Evolutionary conservation across 1,139 yeast genomes (phyloP), one percentile per base, ranked within the genome.

Genomic region (Blastobotrys malaysiensis): DNA sequence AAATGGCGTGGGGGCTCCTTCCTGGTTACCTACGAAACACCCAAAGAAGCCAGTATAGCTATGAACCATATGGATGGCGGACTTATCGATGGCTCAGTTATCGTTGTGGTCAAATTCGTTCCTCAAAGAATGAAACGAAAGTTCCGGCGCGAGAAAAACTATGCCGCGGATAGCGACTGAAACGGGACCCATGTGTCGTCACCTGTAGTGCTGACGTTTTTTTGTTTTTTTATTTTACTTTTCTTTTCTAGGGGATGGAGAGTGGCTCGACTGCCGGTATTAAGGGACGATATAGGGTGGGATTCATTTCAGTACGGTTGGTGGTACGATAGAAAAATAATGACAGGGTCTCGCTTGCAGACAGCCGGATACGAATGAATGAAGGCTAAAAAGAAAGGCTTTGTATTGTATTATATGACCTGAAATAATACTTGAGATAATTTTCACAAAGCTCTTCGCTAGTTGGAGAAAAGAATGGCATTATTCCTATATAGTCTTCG

Each of bases 41-140:
- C 61, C 1, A 60, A 52, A n/a, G 63, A 62, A 46, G 67, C 68
- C n/a, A 50, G 56, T 11, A 57, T 52, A 11, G 68, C 67, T 6
- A 57, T 55, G 9, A 46, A 51, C 1, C 59, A 55, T 31, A 62
- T 65, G 66, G 60, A 65, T 50, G 62, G 63, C 1, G 68, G 67
- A n/a, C 60, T 61, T 61, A 60, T 65, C 48, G 68, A 64, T 49
- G 47, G 57, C 13, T 43, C 53, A 22, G 54, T 51, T 9, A 55
- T 64, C 14, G 55, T 57, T 3, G 67, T 61, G 16, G 53, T 51
- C 43, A 45, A 20, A 53, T 31, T 31, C 16, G 39, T 31, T 13
- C 7, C 39, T 11, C 14, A 3, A 7, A 7, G 4, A 31, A 31
- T 31, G 39, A 31, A 31, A 16, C 39, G 39, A 31, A 31, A 11